Percentiles rank a stretch among this genome's conserved stretches.
phyloP scores from a whole-genome alignment of 371 early-diverging fungal genomes.

The Capniomyces stellatus region DNA sequence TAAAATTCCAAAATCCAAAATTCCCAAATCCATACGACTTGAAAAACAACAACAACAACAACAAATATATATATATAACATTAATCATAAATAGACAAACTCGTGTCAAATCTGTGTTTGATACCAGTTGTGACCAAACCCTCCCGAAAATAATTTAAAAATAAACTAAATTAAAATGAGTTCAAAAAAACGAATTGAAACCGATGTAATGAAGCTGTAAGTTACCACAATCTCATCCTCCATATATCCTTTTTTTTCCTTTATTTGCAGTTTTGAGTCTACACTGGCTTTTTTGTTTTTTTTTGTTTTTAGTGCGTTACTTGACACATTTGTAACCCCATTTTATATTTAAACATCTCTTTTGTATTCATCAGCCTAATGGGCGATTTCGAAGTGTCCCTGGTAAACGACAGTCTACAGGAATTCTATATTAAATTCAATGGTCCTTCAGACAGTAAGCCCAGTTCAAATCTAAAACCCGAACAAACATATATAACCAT shows the following conservation, averaged over 20 bases:
- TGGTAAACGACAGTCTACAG: conserved; percentile 97
- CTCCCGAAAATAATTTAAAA: too few relatives aligned
- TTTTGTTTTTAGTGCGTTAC: too few relatives aligned
- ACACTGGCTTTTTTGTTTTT: too few relatives aligned
- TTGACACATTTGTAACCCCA: too few relatives aligned
- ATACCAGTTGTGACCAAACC: too few relatives aligned
- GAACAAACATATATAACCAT: neutral
- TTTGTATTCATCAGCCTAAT: conserved; percentile 75
- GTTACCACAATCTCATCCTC: conserved; percentile 6
- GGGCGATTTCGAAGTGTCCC: conserved; percentile 93
- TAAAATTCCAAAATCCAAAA: too few relatives aligned
- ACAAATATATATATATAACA: neutral
- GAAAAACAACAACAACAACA: neutral
- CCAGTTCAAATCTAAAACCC: neutral
- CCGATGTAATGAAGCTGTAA: conserved; percentile 96
- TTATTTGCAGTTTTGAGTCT: neutral
- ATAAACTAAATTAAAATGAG: too few relatives aligned
- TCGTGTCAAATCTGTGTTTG: too few relatives aligned
- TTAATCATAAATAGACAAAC: too few relatives aligned
- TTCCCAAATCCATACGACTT: too few relatives aligned
- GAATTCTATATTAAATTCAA: conserved; percentile 87
- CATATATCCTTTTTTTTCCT: neutral
- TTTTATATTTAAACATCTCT: too few relatives aligned
- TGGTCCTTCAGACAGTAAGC: conserved; percentile 87
- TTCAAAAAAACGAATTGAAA: conserved; percentile 63